A percentile compares a stretch with the other conserved stretches of the same genome.
These are phyloP conservation scores for Talaromyces nanjingensis DNA, from an alignment of 495 filamentous ascomycete genomes.

Conservation along the genomic window DNA sequence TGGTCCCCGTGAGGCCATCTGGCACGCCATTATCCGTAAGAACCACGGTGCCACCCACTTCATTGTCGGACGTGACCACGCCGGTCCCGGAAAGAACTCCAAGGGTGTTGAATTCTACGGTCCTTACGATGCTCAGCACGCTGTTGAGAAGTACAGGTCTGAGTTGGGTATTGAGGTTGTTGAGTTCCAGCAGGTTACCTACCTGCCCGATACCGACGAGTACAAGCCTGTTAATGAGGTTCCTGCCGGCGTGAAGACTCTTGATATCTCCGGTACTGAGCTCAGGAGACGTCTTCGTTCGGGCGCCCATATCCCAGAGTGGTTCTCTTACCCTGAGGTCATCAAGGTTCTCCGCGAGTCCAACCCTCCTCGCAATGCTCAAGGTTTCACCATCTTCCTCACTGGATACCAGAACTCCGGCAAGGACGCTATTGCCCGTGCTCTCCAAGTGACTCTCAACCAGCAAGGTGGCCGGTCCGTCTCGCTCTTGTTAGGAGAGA, in stretches of 20 bases:
- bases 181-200: conserved; percentile 99
- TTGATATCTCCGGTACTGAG: conserved; percentile 96
- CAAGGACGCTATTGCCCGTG: conserved; percentile 93
- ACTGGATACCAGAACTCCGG: conserved; percentile 95
- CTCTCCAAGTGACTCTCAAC: conserved; percentile 94
- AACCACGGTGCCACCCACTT: conserved; percentile 99
- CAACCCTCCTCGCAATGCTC: conserved; percentile 76
- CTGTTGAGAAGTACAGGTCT: conserved; percentile 90
- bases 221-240: conserved; percentile 92
- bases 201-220: conserved; percentile 93
- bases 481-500: conserved; percentile 89
- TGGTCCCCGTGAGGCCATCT: conserved; percentile 95
- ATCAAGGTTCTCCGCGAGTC: conserved; percentile 92
- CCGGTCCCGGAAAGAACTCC: conserved; percentile 94
- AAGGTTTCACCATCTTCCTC: conserved; percentile 97
- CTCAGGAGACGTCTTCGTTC: conserved; percentile 83
- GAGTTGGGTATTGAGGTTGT: conserved; percentile 98
- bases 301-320: conserved; percentile 91
- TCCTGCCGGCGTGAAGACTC: conserved; percentile 70
- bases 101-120: conserved; percentile 96
- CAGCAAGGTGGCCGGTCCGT: conserved; percentile 96
- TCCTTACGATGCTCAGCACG: conserved; percentile 96
- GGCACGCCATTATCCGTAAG: conserved; percentile 99
- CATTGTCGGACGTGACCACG: conserved; percentile 97
- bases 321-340: conserved; percentile 99